Evolutionary conservation across 2,329 filamentous ascomycete species (phyloP), one percentile per base, ranked within the genome.

Genomic region (Geosmithia morbida): DNA sequence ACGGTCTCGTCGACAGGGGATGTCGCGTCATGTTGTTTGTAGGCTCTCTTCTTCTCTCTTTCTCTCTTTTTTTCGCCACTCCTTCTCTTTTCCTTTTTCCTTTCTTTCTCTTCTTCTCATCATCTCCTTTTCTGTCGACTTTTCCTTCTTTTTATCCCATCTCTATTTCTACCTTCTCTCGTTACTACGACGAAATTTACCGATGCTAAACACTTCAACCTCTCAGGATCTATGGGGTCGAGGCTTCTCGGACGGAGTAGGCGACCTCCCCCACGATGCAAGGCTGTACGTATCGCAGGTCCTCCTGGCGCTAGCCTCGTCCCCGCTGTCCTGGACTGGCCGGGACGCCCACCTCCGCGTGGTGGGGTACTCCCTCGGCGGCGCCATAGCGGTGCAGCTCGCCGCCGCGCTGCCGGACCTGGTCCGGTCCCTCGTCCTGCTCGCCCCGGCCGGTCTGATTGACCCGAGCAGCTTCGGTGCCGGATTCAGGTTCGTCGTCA

Each of bases 11-110:
- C 2, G 69, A 74, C 40, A 74, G 73, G 46, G 85, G 86, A 30
- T 89, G 79, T 58, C 76, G 87, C 41, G 86, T 94, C 13, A 81
- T 94, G 79, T 68, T 92, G 3, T 92, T 88, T 59, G 74, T 77
- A 61, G 54, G 70, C 33, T n/a, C 4, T 7, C 2, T 2, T 7
- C 18, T 20, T 20, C 41, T 18, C 45, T 43, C 20, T 53, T 62
- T 29, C 43, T 43, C 43, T 2, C 18, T 7, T 11, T 26, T 43
- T n/a, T n/a, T n/a, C n/a, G n/a, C n/a, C n/a, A n/a, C n/a, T n/a
- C n/a, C n/a, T n/a, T n/a, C n/a, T n/a, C n/a, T n/a, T n/a, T n/a
- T n/a, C n/a, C n/a, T n/a, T n/a, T n/a, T n/a, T n/a, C n/a, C n/a
- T n/a, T n/a, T n/a, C n/a, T n/a, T n/a, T n/a, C n/a, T n/a, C n/a